Base-by-base conservation (phyloP, 2,329 filamentous ascomycete genomes). In the Chrysosporium keratinophilum region DNA sequence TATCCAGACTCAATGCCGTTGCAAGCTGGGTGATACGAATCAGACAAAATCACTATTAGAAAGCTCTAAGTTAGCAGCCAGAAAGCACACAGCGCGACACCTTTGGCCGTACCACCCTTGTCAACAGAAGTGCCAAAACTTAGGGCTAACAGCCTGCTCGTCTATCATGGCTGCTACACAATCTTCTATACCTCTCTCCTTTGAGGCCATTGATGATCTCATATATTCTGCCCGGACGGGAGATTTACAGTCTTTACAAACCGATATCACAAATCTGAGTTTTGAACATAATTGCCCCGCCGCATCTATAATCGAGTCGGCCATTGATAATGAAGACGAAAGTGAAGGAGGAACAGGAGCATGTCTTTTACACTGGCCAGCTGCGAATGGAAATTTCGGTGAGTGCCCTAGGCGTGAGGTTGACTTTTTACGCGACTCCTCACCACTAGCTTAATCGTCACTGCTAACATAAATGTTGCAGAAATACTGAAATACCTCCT, bases 201-300 rank as follows among this genome's bases (percentile, higher is more conserved):
- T 86, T 66, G 90, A 95, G 51, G 81, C 89, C 69, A 84, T 94
- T 63, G 90, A 96, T 68, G 91, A 97, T 71, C 79, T 97, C 60
- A 80, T 97, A 61, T 96, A 95, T 74, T 82, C 88, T 61, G 80
- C 89, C 1, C 87, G 91, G 37, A 78, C 80, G 0, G 88, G 88
- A 59, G 90, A 96, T 59, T 74, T 82, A 54, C 72, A 76, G 15
- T 86, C 91, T 23, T 75, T 97, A 46, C 73, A 78, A 44, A 65
- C 71, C 41, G 75, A 73, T 57, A 75, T 94, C 50, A 70, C 77
- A 11, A 73, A 76, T 23, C 70, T 94, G 17, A 76, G 81, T 31
- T 71, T 78, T 59, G 78, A 83, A 54, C 81, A 88, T 66, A 76
- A 73, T 55, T 76, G 75, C 48, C 69, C 79, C 0, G 67, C 78